Base-by-base conservation (phyloP, 768 basidiomycete genomes). In the Pleurotus tuber-regium region DNA sequence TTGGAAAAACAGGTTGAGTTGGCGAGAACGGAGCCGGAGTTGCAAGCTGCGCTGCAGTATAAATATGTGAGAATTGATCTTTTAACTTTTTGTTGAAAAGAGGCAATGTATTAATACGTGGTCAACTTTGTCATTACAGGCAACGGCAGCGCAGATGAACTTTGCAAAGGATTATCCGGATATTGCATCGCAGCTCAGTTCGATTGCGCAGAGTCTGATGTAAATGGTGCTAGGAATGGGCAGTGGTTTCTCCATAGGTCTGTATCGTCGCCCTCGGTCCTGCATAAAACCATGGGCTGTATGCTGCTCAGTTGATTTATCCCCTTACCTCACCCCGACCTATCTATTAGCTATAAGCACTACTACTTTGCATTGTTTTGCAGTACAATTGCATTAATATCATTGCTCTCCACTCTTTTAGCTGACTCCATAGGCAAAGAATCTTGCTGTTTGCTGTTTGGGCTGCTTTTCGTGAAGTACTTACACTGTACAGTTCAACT, bases 21-120 rank as follows among this genome's bases (percentile, higher is more conserved):
- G 54, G 92, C 94, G 19, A 76, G 96, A 70, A 95, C 87, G 24
- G 94, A 97, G 69, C 84, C 83, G 0, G 96, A 99, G 77, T 73
- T 99, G 54, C 74, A 83, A 9, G 82, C 81, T 59, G 84, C 86
- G 33, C 66, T 92, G 66, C 88, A 86, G 7, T 91, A 87, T 65
- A 79, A 86, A 74, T 89, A 81, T 69, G 89, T 89, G 62, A n/a
- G n/a, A n/a, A n/a, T n/a, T n/a, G n/a, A n/a, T n/a, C n/a, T n/a
- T n/a, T n/a, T n/a, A n/a, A n/a, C n/a, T n/a, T n/a, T n/a, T n/a
- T n/a, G n/a, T n/a, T n/a, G n/a, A n/a, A n/a, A n/a, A n/a, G n/a
- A n/a, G n/a, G n/a, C n/a, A n/a, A n/a, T n/a, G n/a, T n/a, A n/a
- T n/a, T n/a, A n/a, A n/a, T n/a, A n/a, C n/a, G n/a, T n/a, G n/a